These are phyloP conservation scores for Ambrosia hybrid DNA, from an alignment of 140 eudicot species.

Conservation along the genomic window DNA sequence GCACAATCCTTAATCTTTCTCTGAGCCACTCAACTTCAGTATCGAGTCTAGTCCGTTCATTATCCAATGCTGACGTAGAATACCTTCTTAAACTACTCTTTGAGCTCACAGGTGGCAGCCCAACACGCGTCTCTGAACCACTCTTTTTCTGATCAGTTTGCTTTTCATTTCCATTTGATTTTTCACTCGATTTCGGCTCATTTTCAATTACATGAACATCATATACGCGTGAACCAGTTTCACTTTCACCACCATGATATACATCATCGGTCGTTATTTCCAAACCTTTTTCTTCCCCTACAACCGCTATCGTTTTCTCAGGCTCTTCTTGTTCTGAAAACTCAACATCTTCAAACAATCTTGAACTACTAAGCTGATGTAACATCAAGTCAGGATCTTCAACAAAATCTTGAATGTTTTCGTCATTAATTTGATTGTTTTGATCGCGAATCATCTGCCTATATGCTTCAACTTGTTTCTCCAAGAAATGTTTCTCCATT, in stretches of 20 bases:
- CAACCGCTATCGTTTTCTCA: constrained; percentile 38
- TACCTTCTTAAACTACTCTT: constrained; percentile 42
- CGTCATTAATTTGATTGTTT: constrained; percentile 33
- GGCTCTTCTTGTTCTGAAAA: constrained; percentile 34
- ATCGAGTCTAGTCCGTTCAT: constrained; percentile 67
- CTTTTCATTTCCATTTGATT: constrained; percentile 18
- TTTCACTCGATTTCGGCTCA: constrained; percentile 11
- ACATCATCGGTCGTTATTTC: constrained; percentile 1
- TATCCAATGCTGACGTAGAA: constrained; percentile 58
- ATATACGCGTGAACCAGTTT: constrained; percentile 41
- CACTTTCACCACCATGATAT: constrained; percentile 27
- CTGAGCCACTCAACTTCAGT: constrained; percentile 70
- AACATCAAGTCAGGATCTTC: constrained; percentile 56
- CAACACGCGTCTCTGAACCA: constrained; percentile 32
- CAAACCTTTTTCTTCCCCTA: constrained; percentile 37
- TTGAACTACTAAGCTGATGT: constrained; percentile 40
- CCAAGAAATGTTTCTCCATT: constrained; percentile 76
- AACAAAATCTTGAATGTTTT: constrained; percentile 27
- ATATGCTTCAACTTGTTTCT: constrained; percentile 78
- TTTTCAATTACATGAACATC: constrained; percentile 70
- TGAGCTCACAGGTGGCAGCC: constrained; percentile 57
- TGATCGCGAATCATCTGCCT: constrained; percentile 42
- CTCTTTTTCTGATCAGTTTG: constrained; percentile 23
- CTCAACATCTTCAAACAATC: constrained; percentile 25
- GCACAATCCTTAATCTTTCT: constrained; percentile 68